Evolutionary conservation across 257 asterid species (phyloP), one percentile per base, ranked within the genome.

Genomic region (Misopates orontium): DNA sequence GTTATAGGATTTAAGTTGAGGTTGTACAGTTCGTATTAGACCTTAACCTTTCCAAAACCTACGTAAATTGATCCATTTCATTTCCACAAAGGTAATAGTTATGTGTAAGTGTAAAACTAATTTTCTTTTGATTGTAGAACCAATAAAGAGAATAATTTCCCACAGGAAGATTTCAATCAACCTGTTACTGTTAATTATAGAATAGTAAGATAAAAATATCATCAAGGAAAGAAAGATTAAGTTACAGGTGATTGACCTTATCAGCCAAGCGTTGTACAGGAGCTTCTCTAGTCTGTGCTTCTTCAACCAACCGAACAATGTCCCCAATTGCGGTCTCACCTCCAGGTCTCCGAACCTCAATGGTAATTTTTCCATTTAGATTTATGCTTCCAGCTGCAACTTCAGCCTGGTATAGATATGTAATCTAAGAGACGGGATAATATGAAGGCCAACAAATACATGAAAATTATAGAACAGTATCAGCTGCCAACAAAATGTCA

Each of bases 241-340:
- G 68, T 57, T 48, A 41, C 13, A 36, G 42, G 69, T 39, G 50
- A 72, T 64, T 44, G 56, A 94, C 99, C 99, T 94, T 90, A 85
- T 94, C 99, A 64, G 96, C 99, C 77, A 94, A 78, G 73, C 95
- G 86, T 74, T 94, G 97, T 20, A 94, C 95, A 36, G 99, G 97
- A 80, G 99, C 96, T 79, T 94, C 99, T 79, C 95, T 85, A 76
- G 91, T 79, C 76, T 94, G 99, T 62, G 99, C 96, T 81, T 94
- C 97, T 80, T 94, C 99, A 59, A 94, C 97, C 83, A 94, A 80
- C 64, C 96, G 92, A 74, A 94, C 97, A 82, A 94, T 90, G 78
- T 94, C 97, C 57, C 91, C 96, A 28, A 94, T 85, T 64, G 96
- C 85, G 14, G 96, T 90, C 80, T 94, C 99, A 60, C 99, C 99